These are phyloP conservation scores for Aureobasidium musti DNA, from an alignment of 2,329 filamentous ascomycete species.

Conservation along the genomic window DNA sequence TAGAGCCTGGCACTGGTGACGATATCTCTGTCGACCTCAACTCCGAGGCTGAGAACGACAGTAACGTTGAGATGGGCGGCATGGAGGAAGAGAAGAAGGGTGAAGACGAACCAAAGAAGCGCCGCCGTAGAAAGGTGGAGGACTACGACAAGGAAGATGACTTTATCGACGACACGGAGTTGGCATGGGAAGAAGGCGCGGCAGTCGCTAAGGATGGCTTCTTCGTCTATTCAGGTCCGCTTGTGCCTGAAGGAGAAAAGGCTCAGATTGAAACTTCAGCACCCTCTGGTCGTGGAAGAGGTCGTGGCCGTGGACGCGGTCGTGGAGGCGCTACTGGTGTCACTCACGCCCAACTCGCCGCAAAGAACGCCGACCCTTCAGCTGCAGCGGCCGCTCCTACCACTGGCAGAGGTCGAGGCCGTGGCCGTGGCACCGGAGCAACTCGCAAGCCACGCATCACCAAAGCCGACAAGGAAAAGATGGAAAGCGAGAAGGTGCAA, in stretches of 20 bases:
- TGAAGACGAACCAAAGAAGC: slow-evolving; percentile 69
- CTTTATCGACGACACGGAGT: slow-evolving; percentile 84
- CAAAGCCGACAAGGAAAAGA: slow-evolving; percentile 78
- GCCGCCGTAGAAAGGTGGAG: slow-evolving; percentile 70
- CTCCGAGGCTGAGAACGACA: slow-evolving; percentile 64
- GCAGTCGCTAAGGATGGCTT: slow-evolving; percentile 94
- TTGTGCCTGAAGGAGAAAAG: slow-evolving; percentile 85
- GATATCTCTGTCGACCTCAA: slow-evolving; percentile 70
- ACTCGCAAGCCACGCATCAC: slow-evolving; percentile 81
- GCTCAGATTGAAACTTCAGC: slow-evolving; percentile 57
- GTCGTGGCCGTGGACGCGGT: slow-evolving; percentile 66
- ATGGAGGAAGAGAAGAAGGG: slow-evolving; percentile 63
- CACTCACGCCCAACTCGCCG: slow-evolving; percentile 38
- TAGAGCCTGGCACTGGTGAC: slow-evolving; percentile 68
- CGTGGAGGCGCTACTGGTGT: slow-evolving; percentile 48
- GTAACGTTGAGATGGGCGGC: slow-evolving; percentile 86
- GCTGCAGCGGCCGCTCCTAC: slow-evolving; percentile 34
- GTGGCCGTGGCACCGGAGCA: slow-evolving; percentile 73
- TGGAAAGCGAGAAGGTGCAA: slow-evolving; percentile 79
- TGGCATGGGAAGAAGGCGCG: slow-evolving; percentile 93
- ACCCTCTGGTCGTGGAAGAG: slow-evolving; percentile 29
- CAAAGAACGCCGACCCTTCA: slow-evolving; percentile 33
- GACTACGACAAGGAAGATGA: slow-evolving; percentile 68
- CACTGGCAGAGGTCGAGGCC: slow-evolving; percentile 52
- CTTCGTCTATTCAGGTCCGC: slow-evolving; percentile 93